Evolutionary conservation across 2,329 filamentous ascomycete genomes (phyloP), one percentile per base, ranked within the genome.

Genomic region (Microdochium trichocladiopsis): DNA sequence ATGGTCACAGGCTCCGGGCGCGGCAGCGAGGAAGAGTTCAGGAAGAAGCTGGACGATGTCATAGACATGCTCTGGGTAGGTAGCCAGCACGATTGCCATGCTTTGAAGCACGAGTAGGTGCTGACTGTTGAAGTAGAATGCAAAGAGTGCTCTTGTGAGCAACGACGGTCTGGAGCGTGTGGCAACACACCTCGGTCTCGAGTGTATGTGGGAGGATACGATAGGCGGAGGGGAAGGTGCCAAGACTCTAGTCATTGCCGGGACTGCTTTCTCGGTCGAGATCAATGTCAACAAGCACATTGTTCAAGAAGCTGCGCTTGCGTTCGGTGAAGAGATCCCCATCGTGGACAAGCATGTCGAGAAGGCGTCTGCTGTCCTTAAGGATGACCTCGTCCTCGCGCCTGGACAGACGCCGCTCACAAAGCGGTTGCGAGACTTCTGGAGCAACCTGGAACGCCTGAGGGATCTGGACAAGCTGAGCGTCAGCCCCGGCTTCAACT

Each of bases 161-260:
- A 86, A 89, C 61, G 83, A 87, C 25, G 87, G 87, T 2, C 74
- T 94, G n/a, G 83, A 88, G 65, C 77, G 87, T 51, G 71, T 93
- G 25, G 86, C 83, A 9, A 79, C 81, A 60, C 76, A 82, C 51
- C 76, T 86, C 51, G 87, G 86, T n/a, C 71, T 88, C 37, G 84
- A 86, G 55, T 77, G 75, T 52, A 68, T 86, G 12, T 83, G 80
- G 71, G 82, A 87, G 58, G 74, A 73, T 47, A 73, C 68, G 45
- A 73, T 72, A 25, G 69, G 70, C 18, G 71, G 71, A 25, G 73
- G 74, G 18, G 72, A 72, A 41, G 79, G 77, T 58, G 72, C 73
- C 51, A 77, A 72, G 57, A 81, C 77, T 3, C 67, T 88, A 45
- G 77, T 84, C 47, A 79, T 87, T 52, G 84, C 81, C 4, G 84